Percentiles rank a stretch among this genome's conserved stretches.
Conservation (phyloP, 129 eudicot species). For the Centrapalus pauciflorus region DNA sequence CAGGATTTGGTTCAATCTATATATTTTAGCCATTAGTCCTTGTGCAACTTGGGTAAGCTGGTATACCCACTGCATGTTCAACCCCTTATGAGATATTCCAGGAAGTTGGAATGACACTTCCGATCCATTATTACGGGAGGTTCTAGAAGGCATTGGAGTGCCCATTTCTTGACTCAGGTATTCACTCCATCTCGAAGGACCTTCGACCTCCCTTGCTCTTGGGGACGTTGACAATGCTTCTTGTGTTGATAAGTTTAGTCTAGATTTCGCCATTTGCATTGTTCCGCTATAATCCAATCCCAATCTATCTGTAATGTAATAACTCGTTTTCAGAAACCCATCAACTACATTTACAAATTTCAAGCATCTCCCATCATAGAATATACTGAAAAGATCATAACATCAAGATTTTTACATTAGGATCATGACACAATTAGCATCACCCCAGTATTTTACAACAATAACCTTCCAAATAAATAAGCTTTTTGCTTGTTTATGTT, state of each 20-base stretch:
- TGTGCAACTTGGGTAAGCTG: conserved; percentile 92
- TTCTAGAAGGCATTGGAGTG: conserved; percentile 45
- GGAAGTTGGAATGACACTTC: conserved; percentile 64
- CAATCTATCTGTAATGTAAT: conserved; percentile 28
- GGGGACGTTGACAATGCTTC: conserved; percentile 52
- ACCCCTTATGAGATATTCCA: conserved; percentile 61
- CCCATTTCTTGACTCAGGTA: conserved; percentile 63
- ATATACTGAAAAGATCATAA: background rate
- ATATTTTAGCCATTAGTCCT: conserved; percentile 92
- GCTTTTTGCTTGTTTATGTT: background rate
- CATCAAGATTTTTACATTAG: background rate
- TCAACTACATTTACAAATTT: background rate
- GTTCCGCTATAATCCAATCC: conserved; percentile 12
- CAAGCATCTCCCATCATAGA: background rate
- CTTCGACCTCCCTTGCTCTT: conserved; percentile 79
- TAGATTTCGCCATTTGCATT: conserved; percentile 48
- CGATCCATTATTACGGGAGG: conserved; percentile 44
- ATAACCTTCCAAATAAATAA: background rate
- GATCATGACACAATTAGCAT: background rate
- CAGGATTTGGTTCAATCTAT: conserved; percentile 77
- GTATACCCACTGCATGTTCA: conserved; percentile 84
- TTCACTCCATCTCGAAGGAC: conserved; percentile 82
- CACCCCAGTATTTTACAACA: background rate
- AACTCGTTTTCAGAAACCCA: conserved; percentile 8
- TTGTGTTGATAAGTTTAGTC: conserved; percentile 53